Evolutionary conservation across 331 rosid species (phyloP), one percentile per base, ranked within the genome.

Genomic region (Arachis monticola): DNA sequence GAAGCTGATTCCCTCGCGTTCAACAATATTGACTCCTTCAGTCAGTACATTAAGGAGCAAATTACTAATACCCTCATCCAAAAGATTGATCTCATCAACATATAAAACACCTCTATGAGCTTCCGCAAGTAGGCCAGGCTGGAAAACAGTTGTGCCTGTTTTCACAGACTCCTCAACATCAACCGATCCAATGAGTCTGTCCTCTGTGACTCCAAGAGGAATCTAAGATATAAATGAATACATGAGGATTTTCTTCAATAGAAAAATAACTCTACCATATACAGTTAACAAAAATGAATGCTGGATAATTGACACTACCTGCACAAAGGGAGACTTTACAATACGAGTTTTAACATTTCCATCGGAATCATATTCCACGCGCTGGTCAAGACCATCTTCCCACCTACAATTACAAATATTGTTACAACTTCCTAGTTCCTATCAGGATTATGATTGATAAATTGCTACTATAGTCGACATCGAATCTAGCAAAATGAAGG

Each of bases 201-300:
- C 99, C 87, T 94, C 99, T 8, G 99, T 94, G 73, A 94, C 96
- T 75, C 99, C 99, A 77, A 94, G 97, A 68, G 99, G 99, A 80
- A 94, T 94, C 96, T 94, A 84, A 81, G 83, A 64, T 38, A 69
- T 22, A 51, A 80, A 74, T 57, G 38, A 65, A 71, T 63, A 50
- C 40, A 63, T 67, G 64, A 57, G 52, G 44, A 63, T 74, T 60
- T 45, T 60, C 44, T 51, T 51, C 50, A 68, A 45, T 38, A 62
- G 30, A 73, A 55, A 72, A 22, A 22, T 22, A 22, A 22, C 27
- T 22, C 27, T 22, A 0, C 27, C 27, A 22, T 22, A 0, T 22
- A 22, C 27, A 22, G 27, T 22, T 22, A 22, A 22, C 27, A 22
- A 22, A 22, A 22, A 62, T 63, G 42, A 70, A 78, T 69, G 51